A percentile compares a stretch with the other conserved stretches of the same genome.
phyloP scores from a whole-genome alignment of 495 filamentous ascomycete species.

The Penicillium ucsense region DNA sequence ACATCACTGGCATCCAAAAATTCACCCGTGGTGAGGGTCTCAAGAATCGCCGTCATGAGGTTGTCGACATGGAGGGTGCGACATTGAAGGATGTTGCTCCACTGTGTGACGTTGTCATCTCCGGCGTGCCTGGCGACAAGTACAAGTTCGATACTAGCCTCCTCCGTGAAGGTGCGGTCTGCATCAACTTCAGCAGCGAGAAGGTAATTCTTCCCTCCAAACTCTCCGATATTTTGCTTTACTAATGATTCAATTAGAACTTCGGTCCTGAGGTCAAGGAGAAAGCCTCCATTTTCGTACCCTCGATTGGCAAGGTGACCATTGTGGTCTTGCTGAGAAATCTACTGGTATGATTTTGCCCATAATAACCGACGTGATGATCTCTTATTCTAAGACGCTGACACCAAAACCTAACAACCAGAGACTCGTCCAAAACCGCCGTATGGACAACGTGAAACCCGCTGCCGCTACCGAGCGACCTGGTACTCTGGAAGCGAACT shows the following conservation, averaged over 20 bases:
- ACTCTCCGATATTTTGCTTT: background rate
- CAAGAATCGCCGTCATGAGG: slow-evolving; percentile 70
- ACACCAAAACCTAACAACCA: slow-evolving; percentile 6
- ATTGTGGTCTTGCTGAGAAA: slow-evolving; percentile 88
- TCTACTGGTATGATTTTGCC: slow-evolving; percentile 52
- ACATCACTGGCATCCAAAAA: slow-evolving; percentile 83
- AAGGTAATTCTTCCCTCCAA: slow-evolving; percentile 41
- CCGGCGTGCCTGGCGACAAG: slow-evolving; percentile 74
- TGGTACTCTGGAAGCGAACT: slow-evolving; percentile 31
- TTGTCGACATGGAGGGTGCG: slow-evolving; percentile 66
- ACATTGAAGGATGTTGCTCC: slow-evolving; percentile 70
- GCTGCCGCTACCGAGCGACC: slow-evolving; percentile 36
- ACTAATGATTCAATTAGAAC: slow-evolving; percentile 43
- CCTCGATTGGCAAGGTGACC: slow-evolving; percentile 94
- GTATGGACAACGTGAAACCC: slow-evolving; percentile 35
- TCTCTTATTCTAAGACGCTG: too few species aligned
- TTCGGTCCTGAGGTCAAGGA: slow-evolving; percentile 82
- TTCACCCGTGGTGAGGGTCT: slow-evolving; percentile 84
- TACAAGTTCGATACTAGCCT: slow-evolving; percentile 83
- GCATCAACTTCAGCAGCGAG: slow-evolving; percentile 94
- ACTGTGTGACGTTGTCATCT: slow-evolving; percentile 86
- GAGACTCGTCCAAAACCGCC: slow-evolving; percentile 43
- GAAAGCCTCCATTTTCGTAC: slow-evolving; percentile 93
- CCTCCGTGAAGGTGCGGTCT: slow-evolving; percentile 80
- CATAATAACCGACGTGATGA: too few species aligned